Evolutionary conservation across 1,284 basidiomycete species (phyloP).

Genomic region (Ceratobasidium sp.): DNA sequence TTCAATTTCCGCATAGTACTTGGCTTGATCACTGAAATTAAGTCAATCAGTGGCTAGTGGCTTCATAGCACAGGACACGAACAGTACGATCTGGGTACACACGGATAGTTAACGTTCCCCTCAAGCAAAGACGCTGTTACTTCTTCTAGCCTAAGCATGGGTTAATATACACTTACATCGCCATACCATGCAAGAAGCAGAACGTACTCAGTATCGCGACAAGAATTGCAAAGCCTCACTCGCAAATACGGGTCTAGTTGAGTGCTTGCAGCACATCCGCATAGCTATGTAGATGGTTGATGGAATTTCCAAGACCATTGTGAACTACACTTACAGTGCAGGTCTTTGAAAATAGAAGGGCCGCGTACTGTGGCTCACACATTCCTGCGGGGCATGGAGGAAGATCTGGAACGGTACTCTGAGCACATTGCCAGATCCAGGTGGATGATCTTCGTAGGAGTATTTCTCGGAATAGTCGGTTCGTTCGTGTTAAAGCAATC

Average conservation of each 20-base stretch:
- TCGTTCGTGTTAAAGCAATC: neutral
- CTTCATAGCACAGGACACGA: no score
- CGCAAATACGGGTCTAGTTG: neutral
- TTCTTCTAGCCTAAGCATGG: no score
- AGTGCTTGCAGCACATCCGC: neutral
- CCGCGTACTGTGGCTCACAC: constrained; percentile 16
- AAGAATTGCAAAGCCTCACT: neutral
- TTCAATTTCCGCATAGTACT: no score
- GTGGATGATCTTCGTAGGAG: neutral
- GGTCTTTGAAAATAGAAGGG: neutral
- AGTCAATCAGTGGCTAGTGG: no score
- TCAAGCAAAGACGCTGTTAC: no score
- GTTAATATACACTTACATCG: no score
- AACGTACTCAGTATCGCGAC: neutral
- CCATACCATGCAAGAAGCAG: neutral
- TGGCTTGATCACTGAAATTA: no score
- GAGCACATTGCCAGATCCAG: neutral
- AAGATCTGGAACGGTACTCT: neutral
- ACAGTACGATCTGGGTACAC: no score
- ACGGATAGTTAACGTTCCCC: no score
- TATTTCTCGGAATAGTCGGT: neutral
- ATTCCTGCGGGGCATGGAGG: neutral
- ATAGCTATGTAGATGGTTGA: no score
- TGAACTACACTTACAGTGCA: constrained; percentile 14
- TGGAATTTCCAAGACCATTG: no score